Evolutionary conservation across 345 rosid species (phyloP).

Genomic region (Draba incana): DNA sequence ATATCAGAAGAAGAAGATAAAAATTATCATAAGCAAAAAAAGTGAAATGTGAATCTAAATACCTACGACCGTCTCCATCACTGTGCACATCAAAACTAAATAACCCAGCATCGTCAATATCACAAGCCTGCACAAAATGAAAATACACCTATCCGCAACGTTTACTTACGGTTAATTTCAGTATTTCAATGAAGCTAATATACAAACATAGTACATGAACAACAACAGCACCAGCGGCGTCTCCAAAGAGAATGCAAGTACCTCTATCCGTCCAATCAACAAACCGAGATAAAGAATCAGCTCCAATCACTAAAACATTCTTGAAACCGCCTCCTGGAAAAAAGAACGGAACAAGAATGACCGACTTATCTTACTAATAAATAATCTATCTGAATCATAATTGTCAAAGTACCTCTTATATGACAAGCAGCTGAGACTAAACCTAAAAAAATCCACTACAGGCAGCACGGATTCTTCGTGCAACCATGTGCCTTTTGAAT

Average conservation of each 20-base stretch:
- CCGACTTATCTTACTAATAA: slow-evolving; percentile 11
- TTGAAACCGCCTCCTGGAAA: slow-evolving; percentile 78
- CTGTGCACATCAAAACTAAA: slow-evolving; percentile 84
- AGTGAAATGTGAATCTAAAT: slow-evolving; percentile 10
- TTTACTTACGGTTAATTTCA: background rate
- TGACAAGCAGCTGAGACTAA: slow-evolving; percentile 93
- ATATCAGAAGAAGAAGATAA: slow-evolving; percentile 23
- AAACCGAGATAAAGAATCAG: slow-evolving; percentile 82
- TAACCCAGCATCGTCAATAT: slow-evolving; percentile 76
- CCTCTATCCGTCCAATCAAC: slow-evolving; percentile 99
- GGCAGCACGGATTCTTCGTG: slow-evolving; percentile 83
- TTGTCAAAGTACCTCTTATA: slow-evolving; percentile 68
- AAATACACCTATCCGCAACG: background rate
- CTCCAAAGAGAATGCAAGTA: slow-evolving; percentile 91
- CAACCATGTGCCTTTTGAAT: slow-evolving; percentile 90
- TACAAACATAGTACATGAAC: slow-evolving; percentile 59
- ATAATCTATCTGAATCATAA: slow-evolving; percentile 1
- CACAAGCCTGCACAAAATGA: slow-evolving; percentile 71
- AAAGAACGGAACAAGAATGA: slow-evolving; percentile 1
- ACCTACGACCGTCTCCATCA: slow-evolving; percentile 87
- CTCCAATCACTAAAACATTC: slow-evolving; percentile 90
- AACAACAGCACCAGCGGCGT: slow-evolving; percentile 96
- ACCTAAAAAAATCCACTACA: slow-evolving; percentile 96
- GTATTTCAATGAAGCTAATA: background rate
- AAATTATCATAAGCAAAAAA: background rate